Evolutionary conservation across 257 asterid genomes (phyloP).

Genomic region (Buddleja alternifolia): DNA sequence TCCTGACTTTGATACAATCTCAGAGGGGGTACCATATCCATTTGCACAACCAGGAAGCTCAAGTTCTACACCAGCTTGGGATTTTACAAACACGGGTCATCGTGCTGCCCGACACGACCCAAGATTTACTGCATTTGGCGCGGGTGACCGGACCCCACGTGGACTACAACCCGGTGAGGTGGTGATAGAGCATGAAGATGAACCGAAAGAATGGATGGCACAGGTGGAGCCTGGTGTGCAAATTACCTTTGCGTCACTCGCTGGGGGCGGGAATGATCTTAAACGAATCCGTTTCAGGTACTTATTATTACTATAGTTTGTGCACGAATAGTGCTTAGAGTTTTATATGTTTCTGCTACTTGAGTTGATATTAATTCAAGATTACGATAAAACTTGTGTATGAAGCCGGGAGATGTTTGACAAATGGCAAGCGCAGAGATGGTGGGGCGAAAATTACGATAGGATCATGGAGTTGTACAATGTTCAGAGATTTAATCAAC

Average conservation of each 20-base stretch:
- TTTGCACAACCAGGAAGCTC: slow-evolving; percentile 67
- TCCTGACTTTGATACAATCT: slow-evolving; percentile 67
- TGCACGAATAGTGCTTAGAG: no score
- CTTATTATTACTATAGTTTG: not conserved
- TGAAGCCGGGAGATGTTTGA: slow-evolving; percentile 85
- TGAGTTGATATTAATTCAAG: not conserved
- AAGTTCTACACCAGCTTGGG: slow-evolving; percentile 85
- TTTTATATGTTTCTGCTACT: not conserved
- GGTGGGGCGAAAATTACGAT: slow-evolving; percentile 93
- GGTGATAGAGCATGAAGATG: slow-evolving; percentile 62
- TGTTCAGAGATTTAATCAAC: slow-evolving; percentile 82
- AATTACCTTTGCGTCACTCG: slow-evolving; percentile 80
- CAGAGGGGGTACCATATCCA: slow-evolving; percentile 69
- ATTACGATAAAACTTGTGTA: slow-evolving; percentile 23
- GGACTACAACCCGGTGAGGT: slow-evolving; percentile 52
- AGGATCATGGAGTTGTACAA: slow-evolving; percentile 88
- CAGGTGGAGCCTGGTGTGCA: slow-evolving; percentile 97
- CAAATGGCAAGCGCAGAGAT: slow-evolving; percentile 89
- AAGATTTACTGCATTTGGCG: slow-evolving; percentile 44
- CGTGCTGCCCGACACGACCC: slow-evolving; percentile 43
- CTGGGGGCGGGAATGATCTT: slow-evolving; percentile 84
- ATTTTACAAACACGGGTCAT: slow-evolving; percentile 52
- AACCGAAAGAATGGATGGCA: slow-evolving; percentile 78
- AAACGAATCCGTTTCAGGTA: slow-evolving; percentile 91
- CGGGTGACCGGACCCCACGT: slow-evolving; percentile 46